Conservation (phyloP, 2,329 filamentous ascomycete species). For the Fusarium mundagurra region DNA sequence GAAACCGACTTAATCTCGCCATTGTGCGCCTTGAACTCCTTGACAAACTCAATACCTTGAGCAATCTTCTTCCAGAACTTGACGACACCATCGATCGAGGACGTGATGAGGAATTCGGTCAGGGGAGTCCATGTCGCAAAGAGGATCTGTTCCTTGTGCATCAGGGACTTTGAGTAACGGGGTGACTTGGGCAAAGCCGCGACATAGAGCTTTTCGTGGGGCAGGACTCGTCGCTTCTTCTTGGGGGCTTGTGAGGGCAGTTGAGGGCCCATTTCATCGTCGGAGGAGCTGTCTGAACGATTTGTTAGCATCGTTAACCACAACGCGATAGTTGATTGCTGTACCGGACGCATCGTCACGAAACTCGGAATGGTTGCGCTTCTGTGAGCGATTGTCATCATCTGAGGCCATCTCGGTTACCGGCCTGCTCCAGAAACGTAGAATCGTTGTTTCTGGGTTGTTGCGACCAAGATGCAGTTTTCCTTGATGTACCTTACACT, state of each 20-base stretch:
- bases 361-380: conserved; percentile 66
- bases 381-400: conserved; percentile 50
- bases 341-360: conserved; percentile 57
- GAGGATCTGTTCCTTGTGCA: conserved; percentile 96
- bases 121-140: conserved; percentile 89
- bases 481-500: conserved; percentile 14
- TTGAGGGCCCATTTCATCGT: conserved; percentile 93
- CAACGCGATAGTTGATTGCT: conserved; percentile 17
- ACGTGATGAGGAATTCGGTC: conserved; percentile 95
- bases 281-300: conserved; percentile 73
- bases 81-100: conserved; percentile 92
- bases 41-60: conserved; percentile 94
- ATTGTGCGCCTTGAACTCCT: conserved; percentile 92
- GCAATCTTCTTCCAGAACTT: conserved; percentile 99
- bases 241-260: conserved; percentile 84
- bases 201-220: conserved; percentile 94
- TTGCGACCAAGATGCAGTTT: conserved; percentile 4
- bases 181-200: conserved; percentile 83
- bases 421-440: neutral
- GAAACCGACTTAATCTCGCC: conserved; percentile 86
- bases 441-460: neutral
- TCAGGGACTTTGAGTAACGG: conserved; percentile 93
- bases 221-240: conserved; percentile 90
- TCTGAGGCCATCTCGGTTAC: conserved; percentile 40
- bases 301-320: conserved; percentile 10